These are phyloP conservation scores for Aspergillus candidus DNA, from an alignment of 2,329 filamentous ascomycete species.

Conservation along the genomic window DNA sequence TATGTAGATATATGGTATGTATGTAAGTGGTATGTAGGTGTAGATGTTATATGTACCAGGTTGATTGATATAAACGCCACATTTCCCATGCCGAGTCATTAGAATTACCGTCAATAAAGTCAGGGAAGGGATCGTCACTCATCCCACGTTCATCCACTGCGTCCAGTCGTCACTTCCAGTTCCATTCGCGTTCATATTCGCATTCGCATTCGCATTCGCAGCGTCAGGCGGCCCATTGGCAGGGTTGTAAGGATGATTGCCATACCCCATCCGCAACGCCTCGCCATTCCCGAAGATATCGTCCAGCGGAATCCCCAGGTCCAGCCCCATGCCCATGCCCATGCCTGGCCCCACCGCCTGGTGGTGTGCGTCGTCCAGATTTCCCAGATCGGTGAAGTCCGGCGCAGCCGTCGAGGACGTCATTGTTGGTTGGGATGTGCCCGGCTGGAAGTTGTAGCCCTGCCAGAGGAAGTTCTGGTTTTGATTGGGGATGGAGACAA, in stretches of 20 bases:
- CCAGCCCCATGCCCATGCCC: constrained; percentile 29
- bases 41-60: background rate
- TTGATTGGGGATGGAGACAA: constrained; percentile 38
- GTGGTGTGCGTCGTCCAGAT: constrained; percentile 19
- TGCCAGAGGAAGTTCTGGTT: constrained; percentile 39
- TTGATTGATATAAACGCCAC: constrained; percentile 2
- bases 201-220: too few relatives aligned
- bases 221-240: too few relatives aligned
- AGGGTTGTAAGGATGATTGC: too few relatives aligned
- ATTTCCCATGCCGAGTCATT: constrained; percentile 4
- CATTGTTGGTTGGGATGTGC: constrained; percentile 13
- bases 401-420: constrained; percentile 18
- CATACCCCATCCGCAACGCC: constrained; percentile 1
- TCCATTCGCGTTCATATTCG: too few relatives aligned
- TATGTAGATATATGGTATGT: background rate
- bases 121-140: background rate
- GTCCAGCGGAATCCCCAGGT: constrained; percentile 33
- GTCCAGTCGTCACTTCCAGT: constrained; percentile 28
- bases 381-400: constrained; percentile 18
- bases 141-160: constrained; percentile 34
- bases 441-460: constrained; percentile 31
- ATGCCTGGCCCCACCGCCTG: constrained; percentile 30
- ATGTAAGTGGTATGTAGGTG: background rate
- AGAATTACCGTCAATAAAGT: background rate
- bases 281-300: constrained; percentile 37